Conservation (phyloP, 441 rosid genomes). For the Jatropha podagrica region DNA sequence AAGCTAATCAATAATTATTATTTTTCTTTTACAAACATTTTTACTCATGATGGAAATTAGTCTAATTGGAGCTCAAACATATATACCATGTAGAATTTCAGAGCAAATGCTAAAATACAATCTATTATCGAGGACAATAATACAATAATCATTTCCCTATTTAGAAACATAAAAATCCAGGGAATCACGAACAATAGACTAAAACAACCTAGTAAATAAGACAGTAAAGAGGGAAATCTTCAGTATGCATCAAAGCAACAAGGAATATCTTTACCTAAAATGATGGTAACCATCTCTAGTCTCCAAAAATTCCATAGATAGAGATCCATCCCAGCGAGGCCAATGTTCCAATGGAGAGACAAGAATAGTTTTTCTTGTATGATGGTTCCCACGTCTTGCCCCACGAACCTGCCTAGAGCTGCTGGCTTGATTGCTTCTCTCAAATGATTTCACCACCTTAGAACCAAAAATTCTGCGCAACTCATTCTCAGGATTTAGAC, state of each 20-base stretch:
- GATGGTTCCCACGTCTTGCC: constrained; percentile 69
- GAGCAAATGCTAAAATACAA: background rate
- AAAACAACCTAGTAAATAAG: background rate
- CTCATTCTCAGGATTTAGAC: constrained; percentile 77
- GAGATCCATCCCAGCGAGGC: constrained; percentile 89
- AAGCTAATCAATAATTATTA: background rate
- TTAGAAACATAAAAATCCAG: background rate
- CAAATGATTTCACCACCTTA: constrained; percentile 80
- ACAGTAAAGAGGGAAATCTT: background rate
- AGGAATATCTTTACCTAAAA: constrained; percentile 54
- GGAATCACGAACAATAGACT: background rate
- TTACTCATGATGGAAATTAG: background rate
- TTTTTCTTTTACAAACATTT: background rate
- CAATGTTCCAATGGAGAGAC: constrained; percentile 78
- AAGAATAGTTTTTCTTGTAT: constrained; percentile 64
- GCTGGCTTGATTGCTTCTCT: constrained; percentile 54
- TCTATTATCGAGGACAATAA: background rate
- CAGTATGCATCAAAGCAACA: background rate
- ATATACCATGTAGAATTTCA: background rate
- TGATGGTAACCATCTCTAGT: constrained; percentile 60
- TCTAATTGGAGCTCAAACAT: background rate
- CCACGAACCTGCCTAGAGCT: constrained; percentile 68
- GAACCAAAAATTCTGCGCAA: constrained; percentile 81
- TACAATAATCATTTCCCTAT: background rate
- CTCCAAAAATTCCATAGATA: constrained; percentile 86